Evolutionary conservation across 495 filamentous ascomycete species (phyloP).

Genomic region (Xylaria nigripes): DNA sequence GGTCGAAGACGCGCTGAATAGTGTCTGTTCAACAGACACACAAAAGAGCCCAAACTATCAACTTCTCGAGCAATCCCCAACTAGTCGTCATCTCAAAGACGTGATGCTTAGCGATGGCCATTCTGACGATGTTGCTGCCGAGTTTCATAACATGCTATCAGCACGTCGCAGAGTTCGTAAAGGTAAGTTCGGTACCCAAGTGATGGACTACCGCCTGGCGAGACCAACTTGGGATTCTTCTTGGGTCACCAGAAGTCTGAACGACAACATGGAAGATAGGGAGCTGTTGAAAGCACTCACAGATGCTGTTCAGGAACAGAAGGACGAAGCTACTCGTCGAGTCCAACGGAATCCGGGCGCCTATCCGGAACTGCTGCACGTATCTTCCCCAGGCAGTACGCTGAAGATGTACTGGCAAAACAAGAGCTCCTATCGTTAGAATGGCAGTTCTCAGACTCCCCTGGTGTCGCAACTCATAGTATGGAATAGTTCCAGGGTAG

Average conservation of each 20-base stretch:
- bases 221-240: neutral
- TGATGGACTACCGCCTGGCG: neutral
- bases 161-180: slow-evolving; percentile 9
- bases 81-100: neutral
- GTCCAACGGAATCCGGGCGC: neutral
- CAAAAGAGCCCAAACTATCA: neutral
- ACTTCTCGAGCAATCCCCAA: neutral
- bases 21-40: slow-evolving; percentile 2
- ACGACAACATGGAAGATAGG: slow-evolving; percentile 2
- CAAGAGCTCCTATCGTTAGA: neutral
- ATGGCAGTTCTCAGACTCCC: too few species aligned
- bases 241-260: neutral
- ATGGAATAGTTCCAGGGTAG: too few species aligned
- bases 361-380: neutral
- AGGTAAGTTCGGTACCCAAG: neutral
- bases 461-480: too few species aligned
- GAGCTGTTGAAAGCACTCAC: neutral
- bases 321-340: slow-evolving; percentile 1
- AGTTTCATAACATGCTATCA: slow-evolving; percentile 8
- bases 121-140: neutral
- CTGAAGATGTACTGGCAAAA: slow-evolving; percentile 4
- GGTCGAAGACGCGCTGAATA: neutral
- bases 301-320: neutral
- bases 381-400: neutral
- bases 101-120: neutral